These are phyloP conservation scores for Apiospora hydei DNA, from an alignment of 2,329 filamentous ascomycete genomes.

Conservation along the genomic window DNA sequence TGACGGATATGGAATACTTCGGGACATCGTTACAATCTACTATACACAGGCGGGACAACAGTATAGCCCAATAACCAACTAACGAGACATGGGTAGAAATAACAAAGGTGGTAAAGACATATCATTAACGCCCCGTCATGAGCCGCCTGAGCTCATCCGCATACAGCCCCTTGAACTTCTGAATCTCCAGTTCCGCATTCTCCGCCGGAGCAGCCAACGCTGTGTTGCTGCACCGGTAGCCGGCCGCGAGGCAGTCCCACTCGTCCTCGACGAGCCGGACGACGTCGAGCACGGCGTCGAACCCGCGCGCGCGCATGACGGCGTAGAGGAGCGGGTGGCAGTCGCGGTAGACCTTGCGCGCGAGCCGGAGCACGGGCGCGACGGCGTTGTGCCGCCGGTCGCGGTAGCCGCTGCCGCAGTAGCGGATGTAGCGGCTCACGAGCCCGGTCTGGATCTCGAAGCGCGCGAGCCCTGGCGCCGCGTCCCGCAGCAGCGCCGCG, in stretches of 20 bases:
- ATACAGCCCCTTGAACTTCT: neutral
- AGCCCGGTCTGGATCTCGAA: conserved; percentile 2
- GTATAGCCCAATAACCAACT: no score
- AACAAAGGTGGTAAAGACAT: no score
- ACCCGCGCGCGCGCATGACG: neutral
- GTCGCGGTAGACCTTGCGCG: conserved; percentile 22
- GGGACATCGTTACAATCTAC: neutral
- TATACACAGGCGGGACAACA: neutral
- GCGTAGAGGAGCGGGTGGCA: conserved; percentile 22
- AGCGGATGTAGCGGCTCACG: neutral
- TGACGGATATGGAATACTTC: no score
- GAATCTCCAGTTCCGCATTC: neutral
- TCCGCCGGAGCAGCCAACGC: neutral
- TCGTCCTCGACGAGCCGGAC: neutral
- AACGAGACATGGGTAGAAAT: no score
- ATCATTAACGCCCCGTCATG: neutral
- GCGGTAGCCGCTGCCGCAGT: neutral
- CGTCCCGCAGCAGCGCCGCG: conserved; percentile 11
- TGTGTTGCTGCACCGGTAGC: neutral
- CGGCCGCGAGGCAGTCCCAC: neutral
- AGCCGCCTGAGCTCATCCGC: neutral
- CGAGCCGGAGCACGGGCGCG: neutral
- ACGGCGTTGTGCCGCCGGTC: neutral
- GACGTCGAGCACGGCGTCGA: neutral
- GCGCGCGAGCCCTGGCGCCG: neutral